Percentiles rank a stretch among this genome's conserved stretches.
These are phyloP conservation scores for Carex parvula DNA, from an alignment of 176 grass and related monocot genomes.

Conservation along the genomic window DNA sequence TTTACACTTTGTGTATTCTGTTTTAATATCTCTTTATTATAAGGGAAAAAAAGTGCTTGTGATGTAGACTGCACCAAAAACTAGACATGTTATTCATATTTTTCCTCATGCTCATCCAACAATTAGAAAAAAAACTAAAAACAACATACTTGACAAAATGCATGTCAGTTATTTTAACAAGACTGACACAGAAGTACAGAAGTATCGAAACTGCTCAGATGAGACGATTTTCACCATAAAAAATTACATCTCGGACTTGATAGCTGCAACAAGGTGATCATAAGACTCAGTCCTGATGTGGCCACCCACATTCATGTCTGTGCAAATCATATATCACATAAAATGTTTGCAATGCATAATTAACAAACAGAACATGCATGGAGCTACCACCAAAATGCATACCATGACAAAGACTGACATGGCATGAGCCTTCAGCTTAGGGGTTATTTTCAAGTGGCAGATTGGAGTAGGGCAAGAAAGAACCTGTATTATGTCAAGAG, in stretches of 20 bases:
- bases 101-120: not conserved
- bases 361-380: not conserved
- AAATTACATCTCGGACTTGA: slow-evolving; percentile 36
- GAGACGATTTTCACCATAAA: not conserved
- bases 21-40: not conserved
- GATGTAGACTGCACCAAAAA: not conserved
- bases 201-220: not conserved
- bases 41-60: too few relatives aligned
- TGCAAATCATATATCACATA: not conserved
- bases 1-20: not conserved
- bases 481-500: slow-evolving; percentile 2
- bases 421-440: slow-evolving; percentile 86
- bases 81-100: not conserved
- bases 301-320: slow-evolving; percentile 21
- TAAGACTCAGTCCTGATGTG: slow-evolving; percentile 42
- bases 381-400: not conserved
- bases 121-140: not conserved
- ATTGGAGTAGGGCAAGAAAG: slow-evolving; percentile 25
- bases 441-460: slow-evolving; percentile 46
- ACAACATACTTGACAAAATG: not conserved
- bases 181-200: not conserved
- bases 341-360: not conserved
- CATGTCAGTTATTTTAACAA: not conserved
- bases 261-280: slow-evolving; percentile 59
- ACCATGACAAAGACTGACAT: slow-evolving; percentile 41